Evolutionary conservation across 73 alveolate species (phyloP).

Genomic region (Paramecium sexaurelia): DNA sequence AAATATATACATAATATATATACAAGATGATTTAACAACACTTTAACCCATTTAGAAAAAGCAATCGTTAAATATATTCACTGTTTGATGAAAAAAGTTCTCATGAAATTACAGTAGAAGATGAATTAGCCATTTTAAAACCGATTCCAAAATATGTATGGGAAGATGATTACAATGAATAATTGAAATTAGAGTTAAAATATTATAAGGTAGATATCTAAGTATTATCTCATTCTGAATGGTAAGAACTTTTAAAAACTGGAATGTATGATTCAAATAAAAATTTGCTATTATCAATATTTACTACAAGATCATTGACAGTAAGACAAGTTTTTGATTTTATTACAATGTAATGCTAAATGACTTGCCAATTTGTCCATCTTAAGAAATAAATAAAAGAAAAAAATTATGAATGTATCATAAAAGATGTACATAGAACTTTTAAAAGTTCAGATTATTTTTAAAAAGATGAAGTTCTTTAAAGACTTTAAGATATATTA

Average conservation of each 20-base stretch:
- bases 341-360: background rate
- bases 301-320: slow-evolving; percentile 14
- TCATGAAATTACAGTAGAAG: background rate
- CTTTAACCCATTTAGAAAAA: slow-evolving; percentile 10
- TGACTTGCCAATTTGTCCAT: background rate
- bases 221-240: background rate
- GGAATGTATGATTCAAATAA: background rate
- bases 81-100: slow-evolving; percentile 1
- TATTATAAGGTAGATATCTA: background rate
- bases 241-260: background rate
- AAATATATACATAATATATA: background rate
- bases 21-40: background rate
- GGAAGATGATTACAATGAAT: slow-evolving; percentile 44
- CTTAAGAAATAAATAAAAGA: background rate
- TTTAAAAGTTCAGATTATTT: background rate
- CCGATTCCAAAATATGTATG: slow-evolving; percentile 1
- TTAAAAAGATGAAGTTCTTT: background rate
- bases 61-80: background rate
- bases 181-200: slow-evolving; percentile 1
- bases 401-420: background rate
- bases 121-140: background rate
- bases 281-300: background rate
- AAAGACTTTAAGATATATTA: background rate
- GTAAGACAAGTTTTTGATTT: background rate
- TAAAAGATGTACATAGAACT: background rate